These are phyloP conservation scores for Cercospora citrullina DNA, from an alignment of 2,329 filamentous ascomycete genomes.

Conservation along the genomic window DNA sequence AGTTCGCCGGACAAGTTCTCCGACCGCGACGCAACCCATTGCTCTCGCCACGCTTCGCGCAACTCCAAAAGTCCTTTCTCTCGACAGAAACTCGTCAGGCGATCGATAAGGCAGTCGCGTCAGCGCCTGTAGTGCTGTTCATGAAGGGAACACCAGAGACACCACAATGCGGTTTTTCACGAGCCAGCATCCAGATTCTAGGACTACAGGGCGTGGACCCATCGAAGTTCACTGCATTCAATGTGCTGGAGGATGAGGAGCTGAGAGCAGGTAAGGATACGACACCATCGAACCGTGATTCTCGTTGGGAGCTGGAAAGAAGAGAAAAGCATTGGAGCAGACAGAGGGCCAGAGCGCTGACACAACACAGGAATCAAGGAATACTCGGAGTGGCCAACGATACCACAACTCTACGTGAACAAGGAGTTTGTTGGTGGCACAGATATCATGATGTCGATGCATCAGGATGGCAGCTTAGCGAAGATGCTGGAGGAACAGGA, in stretches of 20 bases:
- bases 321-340: background rate
- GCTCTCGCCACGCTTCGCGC: conserved; percentile 48
- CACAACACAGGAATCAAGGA: conserved; percentile 83
- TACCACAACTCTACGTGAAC: conserved; percentile 92
- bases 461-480: conserved; percentile 89
- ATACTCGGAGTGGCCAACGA: conserved; percentile 98
- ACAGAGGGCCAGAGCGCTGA: background rate
- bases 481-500: conserved; percentile 90
- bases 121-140: conserved; percentile 92
- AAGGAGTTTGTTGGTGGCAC: conserved; percentile 98
- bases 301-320: background rate
- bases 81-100: conserved; percentile 77
- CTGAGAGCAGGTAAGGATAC: conserved; percentile 67
- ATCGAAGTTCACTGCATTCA: conserved; percentile 95
- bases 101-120: conserved; percentile 85
- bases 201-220: conserved; percentile 94
- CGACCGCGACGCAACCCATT: conserved; percentile 44
- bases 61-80: conserved; percentile 64
- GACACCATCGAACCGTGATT: background rate
- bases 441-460: conserved; percentile 95
- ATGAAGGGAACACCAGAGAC: conserved; percentile 99
- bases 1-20: conserved; percentile 51
- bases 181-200: conserved; percentile 91
- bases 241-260: conserved; percentile 89
- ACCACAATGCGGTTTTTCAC: conserved; percentile 95